Conservation (phyloP, 2,329 filamentous ascomycete genomes). For the Alternaria sp. region DNA sequence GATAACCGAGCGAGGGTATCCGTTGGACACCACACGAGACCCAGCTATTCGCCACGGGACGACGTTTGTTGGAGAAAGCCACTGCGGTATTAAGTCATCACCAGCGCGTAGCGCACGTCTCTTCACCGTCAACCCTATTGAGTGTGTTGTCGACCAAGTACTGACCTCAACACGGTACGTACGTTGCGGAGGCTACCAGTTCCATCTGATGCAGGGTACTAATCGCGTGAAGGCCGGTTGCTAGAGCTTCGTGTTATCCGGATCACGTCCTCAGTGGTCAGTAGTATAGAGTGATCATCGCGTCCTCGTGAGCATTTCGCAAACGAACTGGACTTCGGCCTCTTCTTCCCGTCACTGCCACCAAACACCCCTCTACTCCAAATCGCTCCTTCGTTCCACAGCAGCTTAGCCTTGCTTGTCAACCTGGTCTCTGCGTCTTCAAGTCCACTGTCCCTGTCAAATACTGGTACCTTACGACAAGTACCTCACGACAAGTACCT, state of each 20-base stretch:
- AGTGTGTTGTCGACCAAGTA: neutral
- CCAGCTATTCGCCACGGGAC: slow-evolving; percentile 30
- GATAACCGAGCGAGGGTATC: slow-evolving; percentile 28
- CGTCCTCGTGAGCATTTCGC: slow-evolving; percentile 41
- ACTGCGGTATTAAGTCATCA: slow-evolving; percentile 19
- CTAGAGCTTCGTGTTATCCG: slow-evolving; percentile 1
- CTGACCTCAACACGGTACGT: slow-evolving; percentile 20
- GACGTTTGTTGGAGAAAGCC: slow-evolving; percentile 34
- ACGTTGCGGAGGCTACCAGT: slow-evolving; percentile 12
- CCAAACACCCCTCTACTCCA: slow-evolving; percentile 27
- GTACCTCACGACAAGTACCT: slow-evolving; percentile 22
- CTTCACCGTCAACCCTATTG: slow-evolving; percentile 9
- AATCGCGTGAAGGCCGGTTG: slow-evolving; percentile 12
- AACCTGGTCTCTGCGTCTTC: slow-evolving; percentile 20
- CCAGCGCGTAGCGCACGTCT: slow-evolving; percentile 23
- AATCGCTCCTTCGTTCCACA: slow-evolving; percentile 31
- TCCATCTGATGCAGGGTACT: slow-evolving; percentile 3
- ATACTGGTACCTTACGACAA: slow-evolving; percentile 26
- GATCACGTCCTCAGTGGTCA: slow-evolving; percentile 25
- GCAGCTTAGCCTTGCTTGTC: slow-evolving; percentile 27
- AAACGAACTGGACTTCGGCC: slow-evolving; percentile 36
- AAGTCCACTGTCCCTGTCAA: slow-evolving; percentile 28
- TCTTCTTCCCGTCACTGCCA: slow-evolving; percentile 30
- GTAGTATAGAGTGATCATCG: slow-evolving; percentile 32
- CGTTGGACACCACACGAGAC: slow-evolving; percentile 35